Evolutionary conservation across 2,329 filamentous ascomycete species (phyloP), one percentile per base, ranked within the genome.

Genomic region (Sclerotinia nivalis): DNA sequence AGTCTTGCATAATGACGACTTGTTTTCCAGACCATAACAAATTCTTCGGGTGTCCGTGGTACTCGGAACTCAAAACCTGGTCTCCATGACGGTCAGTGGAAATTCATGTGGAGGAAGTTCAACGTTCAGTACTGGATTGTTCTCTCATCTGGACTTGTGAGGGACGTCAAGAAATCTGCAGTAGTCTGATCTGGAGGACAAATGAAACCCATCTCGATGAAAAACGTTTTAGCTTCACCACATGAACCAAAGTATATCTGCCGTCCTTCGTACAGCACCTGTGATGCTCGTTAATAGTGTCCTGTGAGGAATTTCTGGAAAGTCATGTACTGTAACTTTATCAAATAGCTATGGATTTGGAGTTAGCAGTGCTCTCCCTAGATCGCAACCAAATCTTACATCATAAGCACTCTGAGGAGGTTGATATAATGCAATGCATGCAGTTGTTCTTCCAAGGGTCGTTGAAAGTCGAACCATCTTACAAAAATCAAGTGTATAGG

Each of bases 131-230:
- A 69, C 68, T 67, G 50, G 12, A 66, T 69, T 54, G 22, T 25
- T 4, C 68, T 50, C 82, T 47, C 81, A 80, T 72, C 81, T 2
- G 84, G 81, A 66, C 87, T 87, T 10, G 88, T 93, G 76, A 95
- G 89, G 2, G 90, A 92, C 0, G 91, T 94, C 56, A 95, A 81
- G 79, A 95, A 95, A 78, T 96, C 92, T 1, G 88, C 73, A 2
- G 77, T 78, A 15, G 77, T 78, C 66, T 78, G 76, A 13, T 91
- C 85, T 43, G 88, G 85, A 0, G 91, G 90, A 75, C 90, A 92
- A 18, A 87, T 83, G 74, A 93, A 95, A 0, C 92, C 92, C 43
- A 94, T 82, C n/a, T 86, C 81, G 62, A 88, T 80, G 73, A 94
- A 93, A 77, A 91, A 94, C 25, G 83, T 79, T 76, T 87, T 90